Evolutionary conservation across 306 rosid genomes (phyloP).

Genomic region (Cucumis hystrix): DNA sequence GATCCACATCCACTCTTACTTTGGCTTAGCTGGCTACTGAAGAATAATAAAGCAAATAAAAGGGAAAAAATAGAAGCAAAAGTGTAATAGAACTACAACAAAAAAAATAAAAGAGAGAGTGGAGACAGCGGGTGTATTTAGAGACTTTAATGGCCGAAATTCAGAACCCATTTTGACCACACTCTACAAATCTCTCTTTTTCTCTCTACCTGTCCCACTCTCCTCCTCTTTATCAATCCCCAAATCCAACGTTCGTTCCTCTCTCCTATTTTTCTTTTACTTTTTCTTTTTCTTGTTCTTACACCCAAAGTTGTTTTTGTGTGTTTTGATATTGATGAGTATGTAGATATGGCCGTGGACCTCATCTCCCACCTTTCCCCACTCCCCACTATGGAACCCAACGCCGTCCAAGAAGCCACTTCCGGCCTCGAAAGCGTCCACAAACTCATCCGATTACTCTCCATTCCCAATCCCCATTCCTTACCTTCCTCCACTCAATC

Average conservation of each 20-base stretch:
- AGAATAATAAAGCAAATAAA: too few relatives aligned
- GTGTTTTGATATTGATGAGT: not conserved
- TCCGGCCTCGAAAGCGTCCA: constrained; percentile 63
- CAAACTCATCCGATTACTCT: constrained; percentile 34
- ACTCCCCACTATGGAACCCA: constrained; percentile 17
- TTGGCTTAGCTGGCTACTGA: too few relatives aligned
- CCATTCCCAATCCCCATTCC: constrained; percentile 1
- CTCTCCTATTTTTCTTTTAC: not conserved
- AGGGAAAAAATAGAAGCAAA: too few relatives aligned
- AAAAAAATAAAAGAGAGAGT: constrained; percentile 26
- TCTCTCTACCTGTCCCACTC: not conserved
- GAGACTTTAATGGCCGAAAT: constrained; percentile 8
- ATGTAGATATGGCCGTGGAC: constrained; percentile 57
- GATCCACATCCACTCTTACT: too few relatives aligned
- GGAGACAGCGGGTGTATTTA: constrained; percentile 21
- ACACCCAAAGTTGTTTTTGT: not conserved
- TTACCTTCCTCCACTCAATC: not conserved
- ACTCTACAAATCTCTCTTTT: not conserved
- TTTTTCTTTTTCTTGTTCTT: not conserved
- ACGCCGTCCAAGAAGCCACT: constrained; percentile 68
- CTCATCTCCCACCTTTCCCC: constrained; percentile 20
- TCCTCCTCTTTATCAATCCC: constrained; percentile 13
- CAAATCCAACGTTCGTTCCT: constrained; percentile 1
- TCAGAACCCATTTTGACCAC: constrained; percentile 42
- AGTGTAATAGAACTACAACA: too few relatives aligned